A percentile compares a stretch with the other conserved stretches of the same genome.
phyloP scores from a whole-genome alignment of 192 early-diverging fungal genomes.

The Allomyces macrogynus region DNA sequence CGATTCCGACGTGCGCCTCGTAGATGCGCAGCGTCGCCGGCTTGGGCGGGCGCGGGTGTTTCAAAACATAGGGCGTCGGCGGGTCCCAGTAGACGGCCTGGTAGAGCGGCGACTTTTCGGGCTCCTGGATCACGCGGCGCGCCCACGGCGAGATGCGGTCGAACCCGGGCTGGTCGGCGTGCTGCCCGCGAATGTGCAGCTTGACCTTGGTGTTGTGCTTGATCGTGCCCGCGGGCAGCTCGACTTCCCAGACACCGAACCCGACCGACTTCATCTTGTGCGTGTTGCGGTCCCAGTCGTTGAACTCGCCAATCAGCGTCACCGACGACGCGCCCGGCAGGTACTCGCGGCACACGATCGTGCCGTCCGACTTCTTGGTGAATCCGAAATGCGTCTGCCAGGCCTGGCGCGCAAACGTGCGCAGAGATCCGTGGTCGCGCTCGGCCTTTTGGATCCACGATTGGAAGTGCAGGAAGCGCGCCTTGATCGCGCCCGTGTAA shows the following conservation, averaged over 20 bases:
- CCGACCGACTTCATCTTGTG: constrained; percentile 60
- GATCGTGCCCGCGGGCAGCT: constrained; percentile 47
- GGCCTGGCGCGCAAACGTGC: constrained; percentile 43
- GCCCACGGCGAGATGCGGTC: constrained; percentile 84
- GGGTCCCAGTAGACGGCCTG: constrained; percentile 93
- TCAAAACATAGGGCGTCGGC: constrained; percentile 47
- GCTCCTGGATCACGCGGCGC: constrained; percentile 63
- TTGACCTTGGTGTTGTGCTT: constrained; percentile 77
- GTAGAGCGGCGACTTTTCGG: constrained; percentile 58
- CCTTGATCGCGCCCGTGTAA: constrained; percentile 2
- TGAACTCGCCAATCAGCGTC: constrained; percentile 82
- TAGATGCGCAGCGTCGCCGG: constrained; percentile 60
- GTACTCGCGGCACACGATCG: constrained; percentile 83
- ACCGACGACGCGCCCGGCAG: constrained; percentile 64
- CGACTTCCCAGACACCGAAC: constrained; percentile 66
- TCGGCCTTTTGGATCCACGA: constrained; percentile 55
- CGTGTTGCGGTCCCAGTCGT: constrained; percentile 57
- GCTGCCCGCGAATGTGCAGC: constrained; percentile 24
- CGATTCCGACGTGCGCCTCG: constrained; percentile 91
- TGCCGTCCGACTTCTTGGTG: constrained; percentile 27
- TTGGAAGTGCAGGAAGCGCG: constrained; percentile 31
- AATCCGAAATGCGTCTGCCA: constrained; percentile 70
- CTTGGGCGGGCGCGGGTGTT: constrained; percentile 48
- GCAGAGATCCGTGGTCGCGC: constrained; percentile 51
- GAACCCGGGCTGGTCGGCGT: constrained; percentile 51